Base-by-base conservation (phyloP, 2,329 filamentous ascomycete species). In the Fusarium duplospermum region DNA sequence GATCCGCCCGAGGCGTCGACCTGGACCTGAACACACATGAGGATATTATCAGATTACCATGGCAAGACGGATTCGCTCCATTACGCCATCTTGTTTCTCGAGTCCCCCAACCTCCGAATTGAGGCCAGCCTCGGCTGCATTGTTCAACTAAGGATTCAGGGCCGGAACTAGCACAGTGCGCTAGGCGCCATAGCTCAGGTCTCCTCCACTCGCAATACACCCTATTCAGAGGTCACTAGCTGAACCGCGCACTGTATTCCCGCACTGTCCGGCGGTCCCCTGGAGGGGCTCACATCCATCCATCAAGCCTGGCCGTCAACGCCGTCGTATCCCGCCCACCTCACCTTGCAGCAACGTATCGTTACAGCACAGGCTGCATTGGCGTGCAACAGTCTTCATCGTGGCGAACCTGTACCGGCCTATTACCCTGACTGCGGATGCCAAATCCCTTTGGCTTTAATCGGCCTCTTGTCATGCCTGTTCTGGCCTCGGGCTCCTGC, bases 321-420 rank as follows among this genome's bases (percentile, higher is more conserved):
- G 27, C 47, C 62, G 52, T 65, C 57, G 65, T 66, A 67, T 68
- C 61, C 67, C 66, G 70, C 74, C 75, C 76, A 78, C 73, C 71
- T 78, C 76, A 78, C 72, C 73, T 67, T 76, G 76, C 76, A 77
- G 67, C 67, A 71, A 66, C 71, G 64, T 52, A 78, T 76, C 68
- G 77, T 77, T 77, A 71, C 76, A 79, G 64, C 58, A 70, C 35
- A 33, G 73, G 67, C 73, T 68, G 73, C 70, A 73, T 71, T 67
- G 45, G 56, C 64, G 57, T 67, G 60, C 64, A 47, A 59, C 58
- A 73, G 64, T 54, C 36, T 61, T 67, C 64, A 66, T 73, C 35
- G 63, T 75, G 72, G 72, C 72, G 62, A 54, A 75, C 54, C 47
- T 42, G 47, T 45, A 72, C 35, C 56, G 56, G 56, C 35, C 56